Percentiles rank a stretch among this genome's conserved stretches.
phyloP scores from a whole-genome alignment of 2,329 filamentous ascomycete species.

The Fusarium sp. region DNA sequence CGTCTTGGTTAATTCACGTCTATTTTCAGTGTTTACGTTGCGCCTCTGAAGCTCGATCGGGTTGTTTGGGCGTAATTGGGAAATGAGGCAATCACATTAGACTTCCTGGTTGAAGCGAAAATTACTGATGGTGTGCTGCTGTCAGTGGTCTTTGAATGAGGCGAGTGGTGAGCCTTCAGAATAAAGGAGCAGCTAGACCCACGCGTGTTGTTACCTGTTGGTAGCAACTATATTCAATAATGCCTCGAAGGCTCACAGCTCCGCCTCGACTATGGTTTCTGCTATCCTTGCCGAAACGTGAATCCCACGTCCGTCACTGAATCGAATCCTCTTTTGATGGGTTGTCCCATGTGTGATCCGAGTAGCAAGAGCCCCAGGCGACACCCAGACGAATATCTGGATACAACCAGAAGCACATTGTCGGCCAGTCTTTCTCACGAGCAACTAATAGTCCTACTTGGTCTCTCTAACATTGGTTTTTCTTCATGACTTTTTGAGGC shows the following conservation, averaged over 20 bases:
- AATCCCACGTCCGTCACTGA: background rate
- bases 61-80: background rate
- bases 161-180: conserved; percentile 2
- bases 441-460: too few relatives aligned
- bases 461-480: too few relatives aligned
- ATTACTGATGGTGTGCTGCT: conserved; percentile 19
- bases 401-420: too few relatives aligned
- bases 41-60: background rate
- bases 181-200: conserved; percentile 35
- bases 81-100: conserved; percentile 25
- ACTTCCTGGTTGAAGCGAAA: conserved; percentile 3
- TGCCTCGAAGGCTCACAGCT: background rate
- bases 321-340: too few relatives aligned
- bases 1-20: conserved; percentile 15
- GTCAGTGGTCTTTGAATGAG: conserved; percentile 1
- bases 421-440: too few relatives aligned
- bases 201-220: background rate
- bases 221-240: background rate
- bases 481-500: too few relatives aligned
- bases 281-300: background rate
- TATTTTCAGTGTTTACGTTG: conserved; percentile 7
- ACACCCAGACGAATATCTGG: too few relatives aligned
- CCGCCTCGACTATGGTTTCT: background rate
- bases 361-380: too few relatives aligned
- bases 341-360: too few relatives aligned